Percentiles rank a stretch among this genome's conserved stretches.
These are phyloP conservation scores for Cyclotella baltica DNA, from an alignment of 108 stramenopile species.

Conservation along the genomic window DNA sequence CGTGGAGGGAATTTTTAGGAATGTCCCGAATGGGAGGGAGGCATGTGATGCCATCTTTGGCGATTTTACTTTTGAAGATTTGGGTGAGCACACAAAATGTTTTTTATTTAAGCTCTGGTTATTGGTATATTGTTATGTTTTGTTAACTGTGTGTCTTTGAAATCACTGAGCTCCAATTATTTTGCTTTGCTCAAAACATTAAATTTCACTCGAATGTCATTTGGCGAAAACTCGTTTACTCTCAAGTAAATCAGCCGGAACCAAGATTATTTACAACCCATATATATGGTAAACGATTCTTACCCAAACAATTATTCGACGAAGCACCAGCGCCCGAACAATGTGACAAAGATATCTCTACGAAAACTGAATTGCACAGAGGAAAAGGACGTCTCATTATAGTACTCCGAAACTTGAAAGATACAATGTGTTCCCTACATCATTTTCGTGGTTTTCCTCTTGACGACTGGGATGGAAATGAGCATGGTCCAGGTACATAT, in stretches of 20 bases:
- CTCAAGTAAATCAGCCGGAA: slow-evolving; percentile 12
- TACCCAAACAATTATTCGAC: slow-evolving; percentile 29
- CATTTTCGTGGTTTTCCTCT: slow-evolving; percentile 34
- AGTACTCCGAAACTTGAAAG: slow-evolving; percentile 38
- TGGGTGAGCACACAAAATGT: slow-evolving; percentile 4
- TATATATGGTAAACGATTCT: slow-evolving; percentile 25
- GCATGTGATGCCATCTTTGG: slow-evolving; percentile 20
- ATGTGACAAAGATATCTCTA: not conserved
- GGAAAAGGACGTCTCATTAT: slow-evolving; percentile 42
- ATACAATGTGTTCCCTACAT: slow-evolving; percentile 38
- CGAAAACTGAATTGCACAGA: slow-evolving; percentile 2
- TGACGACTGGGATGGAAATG: slow-evolving; percentile 47
- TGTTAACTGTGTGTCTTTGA: no score
- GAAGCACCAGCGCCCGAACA: not conserved
- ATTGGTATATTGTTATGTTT: no score
- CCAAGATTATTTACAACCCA: slow-evolving; percentile 44
- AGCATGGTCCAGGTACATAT: slow-evolving; percentile 44
- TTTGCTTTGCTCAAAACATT: no score
- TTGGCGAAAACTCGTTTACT: not conserved
- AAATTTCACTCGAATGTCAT: no score
- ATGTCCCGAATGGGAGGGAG: slow-evolving; percentile 4
- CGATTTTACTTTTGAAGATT: slow-evolving; percentile 38
- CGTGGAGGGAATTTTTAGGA: not conserved
- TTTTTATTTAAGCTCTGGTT: no score
- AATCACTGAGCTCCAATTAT: no score